Conservation (phyloP, 2,329 filamentous ascomycete genomes). For the Onygena corvina region DNA sequence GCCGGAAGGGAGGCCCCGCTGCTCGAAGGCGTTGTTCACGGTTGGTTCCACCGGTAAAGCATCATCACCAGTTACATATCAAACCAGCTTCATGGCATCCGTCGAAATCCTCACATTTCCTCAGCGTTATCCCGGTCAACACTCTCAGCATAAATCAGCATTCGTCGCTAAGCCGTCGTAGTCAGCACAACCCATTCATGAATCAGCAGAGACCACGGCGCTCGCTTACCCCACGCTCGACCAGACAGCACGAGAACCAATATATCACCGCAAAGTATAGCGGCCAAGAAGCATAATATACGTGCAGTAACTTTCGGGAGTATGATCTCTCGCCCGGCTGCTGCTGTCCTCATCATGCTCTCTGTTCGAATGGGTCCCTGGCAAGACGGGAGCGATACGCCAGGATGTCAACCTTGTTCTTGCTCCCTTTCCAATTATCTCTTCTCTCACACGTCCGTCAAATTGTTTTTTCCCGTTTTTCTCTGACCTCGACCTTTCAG, state of each 20-base stretch:
- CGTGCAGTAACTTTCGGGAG: constrained; percentile 3
- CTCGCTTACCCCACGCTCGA: constrained; percentile 2
- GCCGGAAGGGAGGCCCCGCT: constrained; percentile 7
- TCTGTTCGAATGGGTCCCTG: not conserved
- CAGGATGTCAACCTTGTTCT: constrained; percentile 5
- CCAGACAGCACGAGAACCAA: not conserved
- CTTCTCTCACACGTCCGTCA: too few species aligned
- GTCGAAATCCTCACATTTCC: too few species aligned
- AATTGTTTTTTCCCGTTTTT: not conserved
- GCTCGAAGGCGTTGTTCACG: constrained; percentile 1
- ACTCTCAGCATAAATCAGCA: not conserved
- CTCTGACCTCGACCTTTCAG: too few species aligned
- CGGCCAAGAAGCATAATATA: not conserved
- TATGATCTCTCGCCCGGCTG: constrained; percentile 1
- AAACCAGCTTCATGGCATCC: not conserved
- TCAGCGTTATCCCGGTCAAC: too few species aligned
- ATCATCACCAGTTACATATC: not conserved
- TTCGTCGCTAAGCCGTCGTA: not conserved
- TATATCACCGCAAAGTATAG: not conserved
- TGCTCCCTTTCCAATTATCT: not conserved
- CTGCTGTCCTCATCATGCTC: not conserved
- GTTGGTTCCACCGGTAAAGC: constrained; percentile 4
- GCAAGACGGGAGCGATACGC: constrained; percentile 2
- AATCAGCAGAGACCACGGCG: not conserved
- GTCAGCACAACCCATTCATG: too few species aligned